phyloP scores from a whole-genome alignment of 2,329 filamentous ascomycete genomes.

The Ascochyta rabiei region DNA sequence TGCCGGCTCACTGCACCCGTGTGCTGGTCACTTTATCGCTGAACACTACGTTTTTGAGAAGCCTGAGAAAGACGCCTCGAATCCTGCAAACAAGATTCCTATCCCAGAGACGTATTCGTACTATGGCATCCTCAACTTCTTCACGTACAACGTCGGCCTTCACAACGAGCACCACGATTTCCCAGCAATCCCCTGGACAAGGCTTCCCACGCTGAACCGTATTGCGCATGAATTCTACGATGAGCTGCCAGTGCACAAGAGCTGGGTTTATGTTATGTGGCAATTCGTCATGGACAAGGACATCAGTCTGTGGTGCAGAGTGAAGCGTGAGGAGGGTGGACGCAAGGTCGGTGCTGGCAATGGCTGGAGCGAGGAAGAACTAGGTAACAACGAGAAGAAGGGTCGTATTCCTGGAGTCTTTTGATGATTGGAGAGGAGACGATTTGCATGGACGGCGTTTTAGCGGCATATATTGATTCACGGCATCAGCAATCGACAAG shows the following conservation, averaged over 20 bases:
- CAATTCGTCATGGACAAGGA: slow-evolving; percentile 91
- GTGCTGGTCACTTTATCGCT: slow-evolving; percentile 96
- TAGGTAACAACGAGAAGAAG: slow-evolving; percentile 55
- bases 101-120: slow-evolving; percentile 96
- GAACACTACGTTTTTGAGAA: slow-evolving; percentile 72
- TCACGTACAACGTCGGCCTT: slow-evolving; percentile 96
- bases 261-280: slow-evolving; percentile 94
- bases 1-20: slow-evolving; percentile 89
- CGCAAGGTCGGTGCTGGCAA: slow-evolving; percentile 59
- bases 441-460: slow-evolving; percentile 6
- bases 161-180: slow-evolving; percentile 99
- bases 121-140: slow-evolving; percentile 87
- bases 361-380: slow-evolving; percentile 56
- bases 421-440: neutral
- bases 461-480: neutral
- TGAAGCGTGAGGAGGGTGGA: slow-evolving; percentile 86
- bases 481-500: neutral
- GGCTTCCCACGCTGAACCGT: slow-evolving; percentile 74
- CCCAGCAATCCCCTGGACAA: slow-evolving; percentile 93
- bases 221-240: slow-evolving; percentile 93
- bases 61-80: slow-evolving; percentile 59
- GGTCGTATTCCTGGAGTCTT: slow-evolving; percentile 52
- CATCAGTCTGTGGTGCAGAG: slow-evolving; percentile 87
- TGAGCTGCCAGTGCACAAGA: slow-evolving; percentile 82
- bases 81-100: slow-evolving; percentile 56